A percentile compares a stretch with the other conserved stretches of the same genome.
These are phyloP conservation scores for Phialophora expanda DNA, from an alignment of 2,329 filamentous ascomycete species.

Conservation along the genomic window DNA sequence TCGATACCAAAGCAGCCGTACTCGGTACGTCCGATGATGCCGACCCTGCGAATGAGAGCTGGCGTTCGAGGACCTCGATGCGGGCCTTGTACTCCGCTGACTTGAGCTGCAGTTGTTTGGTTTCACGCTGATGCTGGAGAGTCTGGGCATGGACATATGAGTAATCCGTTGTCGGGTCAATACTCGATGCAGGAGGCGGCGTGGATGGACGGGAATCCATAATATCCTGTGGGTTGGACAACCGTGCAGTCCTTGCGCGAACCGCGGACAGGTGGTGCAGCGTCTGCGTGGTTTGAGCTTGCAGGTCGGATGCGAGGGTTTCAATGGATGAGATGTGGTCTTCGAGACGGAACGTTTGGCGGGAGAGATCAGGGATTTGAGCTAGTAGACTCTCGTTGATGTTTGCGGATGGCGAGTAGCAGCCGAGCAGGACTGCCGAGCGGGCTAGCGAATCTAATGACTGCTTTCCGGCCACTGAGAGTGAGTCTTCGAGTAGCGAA, in stretches of 20 bases:
- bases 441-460: slow-evolving; percentile 27
- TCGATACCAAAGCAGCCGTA: slow-evolving; percentile 15
- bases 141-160: slow-evolving; percentile 66
- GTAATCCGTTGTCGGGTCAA: slow-evolving; percentile 51
- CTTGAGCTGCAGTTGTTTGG: slow-evolving; percentile 69
- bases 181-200: slow-evolving; percentile 44
- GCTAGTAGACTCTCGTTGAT: slow-evolving; percentile 17
- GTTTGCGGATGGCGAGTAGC: slow-evolving; percentile 36
- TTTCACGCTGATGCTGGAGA: slow-evolving; percentile 72
- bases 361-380: slow-evolving; percentile 61
- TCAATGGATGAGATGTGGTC: slow-evolving; percentile 56
- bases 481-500: slow-evolving; percentile 15
- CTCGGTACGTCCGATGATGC: neutral
- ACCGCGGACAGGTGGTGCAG: slow-evolving; percentile 4
- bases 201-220: slow-evolving; percentile 8
- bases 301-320: slow-evolving; percentile 16
- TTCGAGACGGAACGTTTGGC: slow-evolving; percentile 56
- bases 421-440: slow-evolving; percentile 26
- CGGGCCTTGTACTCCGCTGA: slow-evolving; percentile 70
- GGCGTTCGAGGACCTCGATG: slow-evolving; percentile 50
- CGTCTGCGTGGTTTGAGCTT: slow-evolving; percentile 40
- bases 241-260: neutral
- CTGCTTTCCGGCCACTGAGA: slow-evolving; percentile 9
- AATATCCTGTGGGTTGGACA: neutral
- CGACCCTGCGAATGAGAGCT: slow-evolving; percentile 27